phyloP scores from a whole-genome alignment of 495 filamentous ascomycete species.

The Xylaria curta region DNA sequence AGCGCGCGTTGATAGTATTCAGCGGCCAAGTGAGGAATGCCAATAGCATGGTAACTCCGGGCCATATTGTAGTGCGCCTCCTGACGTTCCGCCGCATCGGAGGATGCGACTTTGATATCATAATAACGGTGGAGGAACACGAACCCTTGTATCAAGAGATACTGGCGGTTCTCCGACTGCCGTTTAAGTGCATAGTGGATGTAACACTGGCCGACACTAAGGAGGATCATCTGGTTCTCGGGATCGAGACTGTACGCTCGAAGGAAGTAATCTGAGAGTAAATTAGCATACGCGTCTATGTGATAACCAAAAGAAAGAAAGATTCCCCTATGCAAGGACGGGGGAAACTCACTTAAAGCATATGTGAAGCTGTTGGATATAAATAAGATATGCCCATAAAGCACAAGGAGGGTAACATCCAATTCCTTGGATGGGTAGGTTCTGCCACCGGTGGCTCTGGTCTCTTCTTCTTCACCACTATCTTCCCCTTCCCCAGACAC shows the following conservation, averaged over 20 bases:
- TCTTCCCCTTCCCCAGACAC: conserved; percentile 29
- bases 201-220: conserved; percentile 76
- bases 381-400: conserved; percentile 89
- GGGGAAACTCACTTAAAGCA: conserved; percentile 66
- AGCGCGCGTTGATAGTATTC: conserved; percentile 67
- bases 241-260: conserved; percentile 83
- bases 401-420: conserved; percentile 73
- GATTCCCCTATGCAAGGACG: background rate
- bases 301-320: background rate
- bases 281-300: conserved; percentile 24
- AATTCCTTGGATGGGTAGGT: conserved; percentile 41
- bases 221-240: conserved; percentile 74
- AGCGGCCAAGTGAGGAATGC: conserved; percentile 77
- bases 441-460: conserved; percentile 35
- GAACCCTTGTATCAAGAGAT: conserved; percentile 81
- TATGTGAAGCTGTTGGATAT: conserved; percentile 77
- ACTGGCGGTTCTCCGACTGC: conserved; percentile 87
- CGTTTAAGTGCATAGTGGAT: conserved; percentile 86
- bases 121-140: conserved; percentile 83
- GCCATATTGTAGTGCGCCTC: conserved; percentile 93
- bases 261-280: conserved; percentile 73
- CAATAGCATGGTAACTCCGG: conserved; percentile 79
- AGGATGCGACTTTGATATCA: conserved; percentile 52
- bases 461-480: conserved; percentile 33
- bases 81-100: conserved; percentile 59